Base-by-base conservation (phyloP, 1,284 basidiomycete genomes). In the Lentinus polychrous region DNA sequence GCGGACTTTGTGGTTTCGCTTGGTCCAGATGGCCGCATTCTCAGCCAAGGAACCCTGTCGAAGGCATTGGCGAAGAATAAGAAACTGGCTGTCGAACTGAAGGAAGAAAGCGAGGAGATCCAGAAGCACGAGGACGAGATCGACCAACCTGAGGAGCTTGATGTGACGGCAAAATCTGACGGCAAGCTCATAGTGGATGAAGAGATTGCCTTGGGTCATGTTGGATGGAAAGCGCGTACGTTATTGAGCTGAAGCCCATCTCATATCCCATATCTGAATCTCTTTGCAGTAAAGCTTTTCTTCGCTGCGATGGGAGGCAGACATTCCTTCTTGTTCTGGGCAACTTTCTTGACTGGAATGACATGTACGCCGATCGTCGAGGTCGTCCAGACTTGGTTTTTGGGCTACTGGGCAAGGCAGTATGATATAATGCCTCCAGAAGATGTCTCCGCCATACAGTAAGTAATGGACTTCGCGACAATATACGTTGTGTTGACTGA, bases 1-100 rank as follows among this genome's bases (percentile, higher is more conserved):
- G 81, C 85, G 10, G 73, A 78, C 40, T 83, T 76, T 60, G 74
- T 84, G 11, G 74, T 88, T 20, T 75, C 75, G 3, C 60, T 91
- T 27, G 66, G 70, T 7, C 58, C 68, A 11, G 77, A 81, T 54
- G 79, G 81, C 2, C 69, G 66, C 0, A 65, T 82, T 27, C 50
- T 67, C 2, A 70, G 68, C 40, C 74, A 78, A 59, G 79, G 78
- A 8, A 64, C 69, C 1, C 58, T 78, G 4, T 65, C 66, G 0
- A 70, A 72, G 7, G 74, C 69, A 0, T 61, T 81, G 46, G 64
- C 61, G 7, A 60, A 66, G 1, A 69, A 76, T 52, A 57, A 63
- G 31, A 58, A 60, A 23, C 64, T 79, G 7, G 64, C 66, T 4
- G 52, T 63, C 55, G 78, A 69, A 56, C 58, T 64, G 1, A 63